Percentiles rank a stretch among this genome's conserved stretches.
These are phyloP conservation scores for Ceratocystiopsis brevicomis DNA, from an alignment of 2,329 filamentous ascomycete species.

Conservation along the genomic window DNA sequence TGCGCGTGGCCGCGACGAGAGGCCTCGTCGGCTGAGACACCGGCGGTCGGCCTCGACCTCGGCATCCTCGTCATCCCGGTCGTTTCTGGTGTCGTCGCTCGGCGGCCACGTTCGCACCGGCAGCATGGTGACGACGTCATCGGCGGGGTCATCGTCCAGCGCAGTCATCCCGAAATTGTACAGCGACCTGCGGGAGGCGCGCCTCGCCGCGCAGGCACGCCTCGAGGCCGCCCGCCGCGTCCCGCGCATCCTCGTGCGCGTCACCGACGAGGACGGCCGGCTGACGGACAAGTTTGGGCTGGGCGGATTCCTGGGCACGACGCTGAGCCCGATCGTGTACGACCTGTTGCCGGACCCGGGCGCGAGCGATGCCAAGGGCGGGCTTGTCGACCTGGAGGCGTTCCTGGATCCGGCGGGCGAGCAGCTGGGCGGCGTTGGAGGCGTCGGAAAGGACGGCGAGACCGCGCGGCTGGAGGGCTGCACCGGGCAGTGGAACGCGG, in stretches of 20 bases:
- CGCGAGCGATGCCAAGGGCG: slow-evolving; percentile 35
- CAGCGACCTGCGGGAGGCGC: slow-evolving; percentile 28
- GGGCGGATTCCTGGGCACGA: slow-evolving; percentile 41
- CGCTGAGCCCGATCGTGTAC: slow-evolving; percentile 41
- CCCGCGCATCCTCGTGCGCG: slow-evolving; percentile 38
- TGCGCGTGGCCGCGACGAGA: too few relatives aligned
- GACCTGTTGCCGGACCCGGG: slow-evolving; percentile 37
- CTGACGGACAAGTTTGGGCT: slow-evolving; percentile 34
- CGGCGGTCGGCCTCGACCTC: background rate
- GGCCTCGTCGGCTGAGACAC: too few relatives aligned
- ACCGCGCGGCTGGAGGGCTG: slow-evolving; percentile 12
- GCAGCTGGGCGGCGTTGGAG: slow-evolving; percentile 2
- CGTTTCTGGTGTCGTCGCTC: background rate
- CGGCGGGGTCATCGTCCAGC: background rate
- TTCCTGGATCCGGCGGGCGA: slow-evolving; percentile 22
- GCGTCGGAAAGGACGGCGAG: slow-evolving; percentile 10
- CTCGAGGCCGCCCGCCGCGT: slow-evolving; percentile 36
- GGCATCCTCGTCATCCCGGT: background rate
- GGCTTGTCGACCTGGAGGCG: slow-evolving; percentile 33
- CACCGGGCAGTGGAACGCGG: slow-evolving; percentile 17
- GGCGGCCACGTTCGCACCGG: background rate
- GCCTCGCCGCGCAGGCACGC: slow-evolving; percentile 45
- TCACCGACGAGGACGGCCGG: slow-evolving; percentile 33
- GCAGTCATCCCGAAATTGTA: background rate
- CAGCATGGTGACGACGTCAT: background rate